phyloP scores from a whole-genome alignment of 2,329 filamentous ascomycete species.

The Fonsecaea erecta region DNA sequence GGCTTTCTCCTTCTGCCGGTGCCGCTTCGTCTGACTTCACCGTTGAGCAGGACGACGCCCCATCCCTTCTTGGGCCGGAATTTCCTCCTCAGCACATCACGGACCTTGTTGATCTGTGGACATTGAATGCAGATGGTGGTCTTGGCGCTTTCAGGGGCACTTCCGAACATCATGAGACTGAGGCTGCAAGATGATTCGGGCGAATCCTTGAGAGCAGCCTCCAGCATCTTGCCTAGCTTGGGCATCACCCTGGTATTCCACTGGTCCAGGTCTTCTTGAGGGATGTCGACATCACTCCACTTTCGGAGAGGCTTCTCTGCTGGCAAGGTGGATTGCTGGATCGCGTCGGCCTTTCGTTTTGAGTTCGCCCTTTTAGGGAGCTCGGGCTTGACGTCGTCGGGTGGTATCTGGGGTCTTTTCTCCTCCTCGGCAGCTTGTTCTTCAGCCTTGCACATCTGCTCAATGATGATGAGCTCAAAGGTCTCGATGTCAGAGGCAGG shows the following conservation, averaged over 20 bases:
- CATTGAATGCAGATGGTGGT: slow-evolving; percentile 69
- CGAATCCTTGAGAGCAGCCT: slow-evolving; percentile 63
- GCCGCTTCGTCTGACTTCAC: slow-evolving; percentile 62
- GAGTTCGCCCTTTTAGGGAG: slow-evolving; percentile 25
- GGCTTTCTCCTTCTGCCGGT: slow-evolving; percentile 32
- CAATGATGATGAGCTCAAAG: slow-evolving; percentile 37
- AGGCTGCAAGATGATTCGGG: slow-evolving; percentile 63
- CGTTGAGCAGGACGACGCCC: slow-evolving; percentile 65
- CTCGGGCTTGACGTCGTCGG: slow-evolving; percentile 16
- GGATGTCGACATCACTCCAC: slow-evolving; percentile 57
- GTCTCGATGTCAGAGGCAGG: slow-evolving; percentile 36
- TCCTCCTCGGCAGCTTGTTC: slow-evolving; percentile 22
- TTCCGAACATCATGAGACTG: slow-evolving; percentile 64
- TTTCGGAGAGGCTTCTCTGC: slow-evolving; percentile 46
- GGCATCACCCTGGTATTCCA: slow-evolving; percentile 65
- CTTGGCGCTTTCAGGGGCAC: slow-evolving; percentile 59
- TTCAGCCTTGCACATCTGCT: slow-evolving; percentile 36
- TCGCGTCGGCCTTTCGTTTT: slow-evolving; percentile 29
- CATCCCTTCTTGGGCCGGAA: slow-evolving; percentile 61
- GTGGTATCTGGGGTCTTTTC: slow-evolving; percentile 10
- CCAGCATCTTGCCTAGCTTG: slow-evolving; percentile 62
- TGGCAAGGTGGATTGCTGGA: slow-evolving; percentile 18
- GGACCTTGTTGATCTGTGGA: slow-evolving; percentile 57
- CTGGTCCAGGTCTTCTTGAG: slow-evolving; percentile 59
- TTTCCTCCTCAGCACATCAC: slow-evolving; percentile 61